These are phyloP conservation scores for Aspergillus caelatus DNA, from an alignment of 2,329 filamentous ascomycete genomes.

Conservation along the genomic window DNA sequence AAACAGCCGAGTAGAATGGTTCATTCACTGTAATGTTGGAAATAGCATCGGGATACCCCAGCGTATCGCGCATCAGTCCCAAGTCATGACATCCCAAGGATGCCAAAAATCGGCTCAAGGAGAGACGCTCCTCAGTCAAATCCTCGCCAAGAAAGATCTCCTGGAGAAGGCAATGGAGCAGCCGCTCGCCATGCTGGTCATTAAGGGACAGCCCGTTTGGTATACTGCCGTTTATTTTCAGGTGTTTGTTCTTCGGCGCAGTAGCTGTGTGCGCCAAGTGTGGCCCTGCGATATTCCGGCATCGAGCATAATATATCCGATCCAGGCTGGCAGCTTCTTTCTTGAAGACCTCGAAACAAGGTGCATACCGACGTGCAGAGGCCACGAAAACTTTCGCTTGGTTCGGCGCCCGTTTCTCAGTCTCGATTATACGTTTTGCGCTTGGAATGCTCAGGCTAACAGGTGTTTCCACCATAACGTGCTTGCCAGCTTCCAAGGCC, in stretches of 20 bases:
- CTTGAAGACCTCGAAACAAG: slow-evolving; percentile 56
- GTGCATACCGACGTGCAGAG: slow-evolving; percentile 64
- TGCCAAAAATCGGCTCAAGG: slow-evolving; percentile 48
- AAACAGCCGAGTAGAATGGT: slow-evolving; percentile 44
- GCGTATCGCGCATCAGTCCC: slow-evolving; percentile 56
- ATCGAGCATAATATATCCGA: slow-evolving; percentile 59
- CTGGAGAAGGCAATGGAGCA: slow-evolving; percentile 20
- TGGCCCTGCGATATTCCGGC: slow-evolving; percentile 57
- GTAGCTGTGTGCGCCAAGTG: slow-evolving; percentile 40
- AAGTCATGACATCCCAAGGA: slow-evolving; percentile 59
- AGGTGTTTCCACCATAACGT: slow-evolving; percentile 64
- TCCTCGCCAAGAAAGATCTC: slow-evolving; percentile 34
- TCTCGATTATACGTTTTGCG: slow-evolving; percentile 52
- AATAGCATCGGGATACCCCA: slow-evolving; percentile 54
- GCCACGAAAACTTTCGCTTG: slow-evolving; percentile 59
- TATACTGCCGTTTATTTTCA: not conserved
- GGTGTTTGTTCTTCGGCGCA: slow-evolving; percentile 8
- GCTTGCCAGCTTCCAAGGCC: slow-evolving; percentile 58
- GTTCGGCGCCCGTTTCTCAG: slow-evolving; percentile 46
- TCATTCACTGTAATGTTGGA: slow-evolving; percentile 48
- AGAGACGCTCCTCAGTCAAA: slow-evolving; percentile 31
- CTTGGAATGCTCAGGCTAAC: slow-evolving; percentile 54
- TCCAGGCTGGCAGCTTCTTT: slow-evolving; percentile 56
- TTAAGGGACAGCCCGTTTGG: not conserved
- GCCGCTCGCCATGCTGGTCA: not conserved